Evolutionary conservation across 2,329 filamentous ascomycete genomes (phyloP).

Genomic region (Cordyceps pruinosa): DNA sequence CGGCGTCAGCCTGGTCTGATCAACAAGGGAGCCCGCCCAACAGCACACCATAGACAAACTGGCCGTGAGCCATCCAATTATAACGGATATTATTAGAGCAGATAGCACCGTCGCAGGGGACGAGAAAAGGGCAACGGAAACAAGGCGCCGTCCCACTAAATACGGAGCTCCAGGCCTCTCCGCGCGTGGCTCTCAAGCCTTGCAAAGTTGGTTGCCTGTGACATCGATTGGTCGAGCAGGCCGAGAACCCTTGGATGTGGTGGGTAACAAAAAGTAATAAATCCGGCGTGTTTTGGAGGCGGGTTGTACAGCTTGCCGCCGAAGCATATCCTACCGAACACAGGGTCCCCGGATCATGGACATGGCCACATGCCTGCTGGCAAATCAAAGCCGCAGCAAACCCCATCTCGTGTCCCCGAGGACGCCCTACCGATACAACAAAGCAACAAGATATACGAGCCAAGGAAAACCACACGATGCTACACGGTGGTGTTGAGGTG

Average conservation of each 20-base stretch:
- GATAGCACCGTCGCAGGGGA: background rate
- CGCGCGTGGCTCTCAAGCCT: background rate
- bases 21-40: constrained; percentile 5
- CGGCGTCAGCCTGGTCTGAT: constrained; percentile 8
- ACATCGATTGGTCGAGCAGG: background rate
- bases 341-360: background rate
- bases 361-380: background rate
- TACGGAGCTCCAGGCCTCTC: constrained; percentile 2
- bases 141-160: constrained; percentile 5
- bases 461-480: background rate
- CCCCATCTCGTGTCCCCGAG: background rate
- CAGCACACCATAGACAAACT: background rate
- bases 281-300: background rate
- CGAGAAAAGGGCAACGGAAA: background rate
- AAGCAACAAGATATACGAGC: background rate
- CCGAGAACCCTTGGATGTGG: background rate
- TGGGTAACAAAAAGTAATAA: background rate
- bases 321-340: background rate
- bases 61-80: no score
- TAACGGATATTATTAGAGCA: background rate
- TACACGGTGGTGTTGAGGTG: background rate
- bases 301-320: background rate
- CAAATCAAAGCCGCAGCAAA: background rate
- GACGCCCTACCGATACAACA: background rate
- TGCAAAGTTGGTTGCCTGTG: background rate